These are phyloP conservation scores for Nemania bipapillata DNA, from an alignment of 2,329 filamentous ascomycete genomes.

Conservation along the genomic window DNA sequence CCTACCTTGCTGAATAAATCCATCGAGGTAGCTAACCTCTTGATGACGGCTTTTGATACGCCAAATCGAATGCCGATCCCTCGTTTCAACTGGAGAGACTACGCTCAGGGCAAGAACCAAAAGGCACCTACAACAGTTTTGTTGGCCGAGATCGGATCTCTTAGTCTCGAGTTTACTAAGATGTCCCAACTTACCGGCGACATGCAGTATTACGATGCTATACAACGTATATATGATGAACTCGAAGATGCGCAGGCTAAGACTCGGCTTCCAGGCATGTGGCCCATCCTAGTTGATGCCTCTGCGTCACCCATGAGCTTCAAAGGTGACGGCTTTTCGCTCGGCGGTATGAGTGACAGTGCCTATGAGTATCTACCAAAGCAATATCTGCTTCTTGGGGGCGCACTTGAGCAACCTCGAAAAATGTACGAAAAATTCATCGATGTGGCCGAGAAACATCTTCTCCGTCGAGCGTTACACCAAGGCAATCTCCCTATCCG, in stretches of 20 bases:
- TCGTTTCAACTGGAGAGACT: slow-evolving; percentile 69
- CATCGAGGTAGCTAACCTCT: slow-evolving; percentile 69
- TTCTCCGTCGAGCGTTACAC: slow-evolving; percentile 59
- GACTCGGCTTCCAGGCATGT: slow-evolving; percentile 70
- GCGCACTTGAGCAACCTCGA: slow-evolving; percentile 62
- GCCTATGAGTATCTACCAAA: slow-evolving; percentile 74
- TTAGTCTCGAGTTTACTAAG: slow-evolving; percentile 71
- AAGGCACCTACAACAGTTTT: slow-evolving; percentile 56
- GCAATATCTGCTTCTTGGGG: slow-evolving; percentile 74
- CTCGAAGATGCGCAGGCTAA: slow-evolving; percentile 65
- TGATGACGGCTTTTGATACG: slow-evolving; percentile 75
- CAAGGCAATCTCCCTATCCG: slow-evolving; percentile 58
- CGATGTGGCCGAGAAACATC: slow-evolving; percentile 57
- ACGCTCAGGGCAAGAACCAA: slow-evolving; percentile 56
- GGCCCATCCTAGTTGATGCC: slow-evolving; percentile 66
- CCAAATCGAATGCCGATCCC: slow-evolving; percentile 73
- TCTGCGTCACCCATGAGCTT: slow-evolving; percentile 67
- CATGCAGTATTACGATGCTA: slow-evolving; percentile 69
- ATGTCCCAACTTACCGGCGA: slow-evolving; percentile 72
- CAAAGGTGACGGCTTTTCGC: slow-evolving; percentile 63
- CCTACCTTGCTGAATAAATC: slow-evolving; percentile 70
- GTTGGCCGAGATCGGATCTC: slow-evolving; percentile 66
- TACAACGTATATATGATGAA: slow-evolving; percentile 66
- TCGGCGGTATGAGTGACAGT: slow-evolving; percentile 68
- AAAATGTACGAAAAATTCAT: slow-evolving; percentile 61